Percentiles rank a stretch among this genome's conserved stretches.
phyloP scores from a whole-genome alignment of 352 stramenopile species.

The Blastocystis sp. region DNA sequence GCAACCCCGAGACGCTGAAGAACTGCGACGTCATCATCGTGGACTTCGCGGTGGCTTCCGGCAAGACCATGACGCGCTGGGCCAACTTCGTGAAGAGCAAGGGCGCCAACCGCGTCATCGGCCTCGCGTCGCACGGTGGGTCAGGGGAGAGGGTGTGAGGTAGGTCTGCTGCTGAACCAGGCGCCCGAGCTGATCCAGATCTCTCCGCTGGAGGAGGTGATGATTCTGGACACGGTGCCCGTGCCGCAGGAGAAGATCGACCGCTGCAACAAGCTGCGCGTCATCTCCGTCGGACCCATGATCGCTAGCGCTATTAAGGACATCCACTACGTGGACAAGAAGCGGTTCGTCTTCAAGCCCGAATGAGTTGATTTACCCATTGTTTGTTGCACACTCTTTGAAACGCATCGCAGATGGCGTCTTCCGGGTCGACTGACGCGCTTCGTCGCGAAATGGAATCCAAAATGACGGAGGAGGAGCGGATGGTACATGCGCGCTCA shows the following conservation, averaged over 20 bases:
- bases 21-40: constrained; percentile 97
- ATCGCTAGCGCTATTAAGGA: constrained; percentile 33
- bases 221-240: constrained; percentile 59
- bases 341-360: constrained; percentile 29
- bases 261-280: constrained; percentile 53
- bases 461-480: constrained; percentile 48
- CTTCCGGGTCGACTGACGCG: background rate
- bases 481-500: background rate
- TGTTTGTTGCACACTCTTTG: background rate
- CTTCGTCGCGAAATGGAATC: constrained; percentile 42
- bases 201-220: constrained; percentile 50
- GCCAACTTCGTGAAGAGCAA: constrained; percentile 85
- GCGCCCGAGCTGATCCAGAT: constrained; percentile 54
- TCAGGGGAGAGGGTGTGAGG: no score
- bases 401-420: background rate
- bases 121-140: constrained; percentile 93
- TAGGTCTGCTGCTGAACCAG: constrained; percentile 57
- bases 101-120: constrained; percentile 88
- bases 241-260: constrained; percentile 57
- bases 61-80: constrained; percentile 86
- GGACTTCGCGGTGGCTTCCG: constrained; percentile 99
- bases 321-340: constrained; percentile 24
- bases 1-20: constrained; percentile 91
- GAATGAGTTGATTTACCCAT: background rate
- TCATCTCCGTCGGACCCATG: constrained; percentile 57